Conservation (phyloP, 1,284 basidiomycete species). For the Coniophora puteana region DNA sequence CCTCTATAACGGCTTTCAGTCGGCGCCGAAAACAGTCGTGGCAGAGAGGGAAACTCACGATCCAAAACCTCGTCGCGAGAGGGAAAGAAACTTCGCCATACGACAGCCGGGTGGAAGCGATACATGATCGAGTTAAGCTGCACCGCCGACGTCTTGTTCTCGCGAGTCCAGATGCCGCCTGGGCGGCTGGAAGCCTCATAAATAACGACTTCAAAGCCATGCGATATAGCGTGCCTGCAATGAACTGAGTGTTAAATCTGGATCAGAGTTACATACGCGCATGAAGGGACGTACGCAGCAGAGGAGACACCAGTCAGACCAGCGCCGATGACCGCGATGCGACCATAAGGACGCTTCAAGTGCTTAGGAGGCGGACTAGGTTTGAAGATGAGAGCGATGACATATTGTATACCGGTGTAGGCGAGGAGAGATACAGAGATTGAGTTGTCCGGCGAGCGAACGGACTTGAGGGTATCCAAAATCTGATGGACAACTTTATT, state of each 20-base stretch:
- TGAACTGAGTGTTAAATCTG: background rate
- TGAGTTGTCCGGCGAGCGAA: too few species aligned
- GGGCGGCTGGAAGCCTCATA: slow-evolving; percentile 37
- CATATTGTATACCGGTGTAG: background rate
- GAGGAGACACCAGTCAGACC: slow-evolving; percentile 48
- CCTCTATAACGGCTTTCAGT: too few species aligned
- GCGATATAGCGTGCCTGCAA: slow-evolving; percentile 40
- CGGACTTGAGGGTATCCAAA: too few species aligned
- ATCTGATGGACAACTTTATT: too few species aligned
- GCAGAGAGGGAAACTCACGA: slow-evolving; percentile 27
- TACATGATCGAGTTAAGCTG: slow-evolving; percentile 60
- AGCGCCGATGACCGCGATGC: slow-evolving; percentile 50
- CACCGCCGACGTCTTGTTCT: slow-evolving; percentile 55
- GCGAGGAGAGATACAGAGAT: background rate
- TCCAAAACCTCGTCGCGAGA: slow-evolving; percentile 51
- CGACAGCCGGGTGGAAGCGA: slow-evolving; percentile 46
- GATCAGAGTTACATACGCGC: background rate
- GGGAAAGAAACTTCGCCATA: slow-evolving; percentile 49
- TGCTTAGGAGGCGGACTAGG: slow-evolving; percentile 11
- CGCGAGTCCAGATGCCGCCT: slow-evolving; percentile 60
- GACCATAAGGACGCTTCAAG: slow-evolving; percentile 27
- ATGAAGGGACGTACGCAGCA: slow-evolving; percentile 30
- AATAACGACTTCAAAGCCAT: slow-evolving; percentile 52
- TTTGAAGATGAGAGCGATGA: background rate
- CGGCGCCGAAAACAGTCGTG: background rate